phyloP scores from a whole-genome alignment of 2,329 filamentous ascomycete genomes.

The Neopestalotiopsis sp. region DNA sequence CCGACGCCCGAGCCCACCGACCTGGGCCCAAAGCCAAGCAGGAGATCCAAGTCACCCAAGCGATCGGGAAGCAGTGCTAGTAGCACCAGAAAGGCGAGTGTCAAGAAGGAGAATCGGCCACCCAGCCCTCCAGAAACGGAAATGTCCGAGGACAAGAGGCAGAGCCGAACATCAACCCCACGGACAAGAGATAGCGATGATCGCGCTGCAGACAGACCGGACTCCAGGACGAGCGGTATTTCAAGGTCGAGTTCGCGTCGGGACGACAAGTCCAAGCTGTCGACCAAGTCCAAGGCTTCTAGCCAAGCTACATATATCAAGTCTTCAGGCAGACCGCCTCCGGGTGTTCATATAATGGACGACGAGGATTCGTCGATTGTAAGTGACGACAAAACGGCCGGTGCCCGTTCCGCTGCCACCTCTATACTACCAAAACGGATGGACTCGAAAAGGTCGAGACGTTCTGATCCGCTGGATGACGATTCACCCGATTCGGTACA shows the following conservation, averaged over 20 bases:
- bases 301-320: slow-evolving; percentile 63
- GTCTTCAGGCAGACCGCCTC: slow-evolving; percentile 38
- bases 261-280: slow-evolving; percentile 58
- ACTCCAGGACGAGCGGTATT: slow-evolving; percentile 49
- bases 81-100: slow-evolving; percentile 46
- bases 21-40: slow-evolving; percentile 57
- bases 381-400: slow-evolving; percentile 41
- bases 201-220: slow-evolving; percentile 43
- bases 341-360: slow-evolving; percentile 32
- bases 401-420: slow-evolving; percentile 37
- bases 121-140: slow-evolving; percentile 68
- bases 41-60: slow-evolving; percentile 55
- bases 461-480: slow-evolving; percentile 47
- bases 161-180: slow-evolving; percentile 38
- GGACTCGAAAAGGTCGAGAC: slow-evolving; percentile 35
- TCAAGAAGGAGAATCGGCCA: slow-evolving; percentile 44
- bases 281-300: slow-evolving; percentile 60
- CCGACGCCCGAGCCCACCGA: slow-evolving; percentile 77
- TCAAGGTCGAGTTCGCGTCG: slow-evolving; percentile 51
- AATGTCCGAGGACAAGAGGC: slow-evolving; percentile 52
- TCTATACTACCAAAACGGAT: slow-evolving; percentile 43
- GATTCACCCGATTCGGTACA: slow-evolving; percentile 57
- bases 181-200: slow-evolving; percentile 44
- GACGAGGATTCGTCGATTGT: slow-evolving; percentile 33
- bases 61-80: slow-evolving; percentile 36